A percentile compares a stretch with the other conserved stretches of the same genome.
phyloP scores from a whole-genome alignment of 805 yeast species.

The Hanseniaspora occidentalis region DNA sequence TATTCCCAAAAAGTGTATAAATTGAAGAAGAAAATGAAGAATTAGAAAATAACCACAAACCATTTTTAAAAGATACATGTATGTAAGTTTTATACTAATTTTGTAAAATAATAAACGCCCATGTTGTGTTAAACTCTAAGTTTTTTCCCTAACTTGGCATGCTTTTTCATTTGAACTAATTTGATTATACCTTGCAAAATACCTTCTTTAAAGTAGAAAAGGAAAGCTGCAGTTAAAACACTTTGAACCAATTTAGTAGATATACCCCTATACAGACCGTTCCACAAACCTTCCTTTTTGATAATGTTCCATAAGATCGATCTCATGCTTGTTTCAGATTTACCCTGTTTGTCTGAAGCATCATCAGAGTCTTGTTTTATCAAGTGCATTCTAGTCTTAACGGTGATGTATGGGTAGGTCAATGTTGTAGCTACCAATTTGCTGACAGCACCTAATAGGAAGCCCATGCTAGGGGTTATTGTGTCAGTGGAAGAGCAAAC shows the following conservation, averaged over 20 bases:
- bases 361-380: slow-evolving; percentile 24
- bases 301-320: slow-evolving; percentile 47
- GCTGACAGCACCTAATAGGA: slow-evolving; percentile 79
- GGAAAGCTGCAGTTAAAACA: slow-evolving; percentile 77
- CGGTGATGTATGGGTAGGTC: slow-evolving; percentile 85
- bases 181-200: slow-evolving; percentile 30
- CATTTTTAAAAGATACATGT: too few relatives aligned
- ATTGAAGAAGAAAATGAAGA: neutral
- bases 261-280: slow-evolving; percentile 73
- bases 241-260: slow-evolving; percentile 70
- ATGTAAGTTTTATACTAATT: neutral
- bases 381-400: slow-evolving; percentile 81
- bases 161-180: neutral
- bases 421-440: slow-evolving; percentile 78
- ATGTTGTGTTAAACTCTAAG: too few relatives aligned
- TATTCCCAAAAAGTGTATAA: slow-evolving; percentile 8
- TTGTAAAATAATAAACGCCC: neutral
- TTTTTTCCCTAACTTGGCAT: neutral
- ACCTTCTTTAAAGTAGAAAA: slow-evolving; percentile 85
- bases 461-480: slow-evolving; percentile 63
- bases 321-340: slow-evolving; percentile 26
- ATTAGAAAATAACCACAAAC: neutral
- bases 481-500: slow-evolving; percentile 34
- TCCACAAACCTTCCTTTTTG: slow-evolving; percentile 50
- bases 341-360: too few relatives aligned